A percentile compares a stretch with the other conserved stretches of the same genome.
These are phyloP conservation scores for Ustilago loliicola DNA, from an alignment of 1,284 basidiomycete species.

Conservation along the genomic window DNA sequence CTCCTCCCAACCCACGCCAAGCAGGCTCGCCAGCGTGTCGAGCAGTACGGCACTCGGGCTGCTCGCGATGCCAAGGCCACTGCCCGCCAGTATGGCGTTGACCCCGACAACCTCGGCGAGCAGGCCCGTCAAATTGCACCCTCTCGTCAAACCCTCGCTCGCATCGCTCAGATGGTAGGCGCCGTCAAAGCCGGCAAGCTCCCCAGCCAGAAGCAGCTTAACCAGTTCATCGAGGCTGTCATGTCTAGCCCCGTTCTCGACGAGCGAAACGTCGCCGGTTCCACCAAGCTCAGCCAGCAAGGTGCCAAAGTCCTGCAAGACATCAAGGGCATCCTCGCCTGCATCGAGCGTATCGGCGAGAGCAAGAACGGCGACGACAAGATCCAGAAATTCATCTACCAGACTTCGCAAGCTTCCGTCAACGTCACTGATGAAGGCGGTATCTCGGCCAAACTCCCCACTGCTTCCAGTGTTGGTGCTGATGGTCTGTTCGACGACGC, in stretches of 20 bases:
- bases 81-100: conserved; percentile 44
- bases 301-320: conserved; percentile 49
- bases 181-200: conserved; percentile 58
- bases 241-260: conserved; percentile 56
- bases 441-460: conserved; percentile 32
- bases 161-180: conserved; percentile 51
- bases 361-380: conserved; percentile 70
- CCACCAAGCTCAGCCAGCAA: conserved; percentile 55
- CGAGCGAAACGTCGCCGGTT: conserved; percentile 45
- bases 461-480: conserved; percentile 54
- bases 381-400: conserved; percentile 71
- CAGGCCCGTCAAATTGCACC: conserved; percentile 40
- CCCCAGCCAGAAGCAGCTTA: conserved; percentile 55
- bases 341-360: conserved; percentile 55
- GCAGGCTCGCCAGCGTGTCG: conserved; percentile 29
- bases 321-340: conserved; percentile 57
- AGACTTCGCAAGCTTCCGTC: conserved; percentile 67
- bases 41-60: conserved; percentile 32
- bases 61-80: conserved; percentile 47
- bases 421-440: conserved; percentile 46
- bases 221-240: conserved; percentile 47
- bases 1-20: conserved; percentile 48
- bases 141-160: conserved; percentile 46
- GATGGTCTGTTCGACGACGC: conserved; percentile 66
- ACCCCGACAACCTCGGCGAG: conserved; percentile 43